phyloP scores from a whole-genome alignment of 257 asterid species.

The Thymus quinquecostatus region DNA sequence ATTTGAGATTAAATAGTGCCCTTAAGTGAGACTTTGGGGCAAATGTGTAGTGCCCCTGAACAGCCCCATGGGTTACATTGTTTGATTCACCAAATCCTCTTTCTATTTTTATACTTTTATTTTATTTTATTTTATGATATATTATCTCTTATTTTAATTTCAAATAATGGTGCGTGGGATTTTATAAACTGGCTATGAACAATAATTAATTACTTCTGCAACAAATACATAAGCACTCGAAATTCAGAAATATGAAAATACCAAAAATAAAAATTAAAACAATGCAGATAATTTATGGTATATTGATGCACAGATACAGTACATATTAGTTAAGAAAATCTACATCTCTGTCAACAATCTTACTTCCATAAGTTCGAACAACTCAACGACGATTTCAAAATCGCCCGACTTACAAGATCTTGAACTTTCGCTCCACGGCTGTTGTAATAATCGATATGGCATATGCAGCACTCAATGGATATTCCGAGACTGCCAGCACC shows the following conservation, averaged over 20 bases:
- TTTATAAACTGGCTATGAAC: not conserved
- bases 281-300: not conserved
- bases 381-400: slow-evolving; percentile 18
- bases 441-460: slow-evolving; percentile 76
- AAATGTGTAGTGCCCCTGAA: slow-evolving; percentile 28
- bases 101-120: not conserved
- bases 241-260: not conserved
- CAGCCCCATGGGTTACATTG: slow-evolving; percentile 29
- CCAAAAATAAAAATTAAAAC: too few relatives aligned
- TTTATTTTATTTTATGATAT: slow-evolving; percentile 5
- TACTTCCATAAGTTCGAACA: slow-evolving; percentile 15
- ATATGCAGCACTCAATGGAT: slow-evolving; percentile 86
- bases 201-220: too few relatives aligned
- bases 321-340: slow-evolving; percentile 12
- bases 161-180: not conserved
- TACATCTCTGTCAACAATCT: not conserved
- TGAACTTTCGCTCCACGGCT: slow-evolving; percentile 77
- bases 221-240: not conserved
- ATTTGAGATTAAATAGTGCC: slow-evolving; percentile 30
- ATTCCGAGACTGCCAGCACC: slow-evolving; percentile 75
- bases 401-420: slow-evolving; percentile 49
- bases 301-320: slow-evolving; percentile 12
- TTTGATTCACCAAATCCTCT: slow-evolving; percentile 27
- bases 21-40: slow-evolving; percentile 45
- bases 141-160: not conserved